phyloP scores from a whole-genome alignment of 352 stramenopile genomes.

The Phytophthora rubi region DNA sequence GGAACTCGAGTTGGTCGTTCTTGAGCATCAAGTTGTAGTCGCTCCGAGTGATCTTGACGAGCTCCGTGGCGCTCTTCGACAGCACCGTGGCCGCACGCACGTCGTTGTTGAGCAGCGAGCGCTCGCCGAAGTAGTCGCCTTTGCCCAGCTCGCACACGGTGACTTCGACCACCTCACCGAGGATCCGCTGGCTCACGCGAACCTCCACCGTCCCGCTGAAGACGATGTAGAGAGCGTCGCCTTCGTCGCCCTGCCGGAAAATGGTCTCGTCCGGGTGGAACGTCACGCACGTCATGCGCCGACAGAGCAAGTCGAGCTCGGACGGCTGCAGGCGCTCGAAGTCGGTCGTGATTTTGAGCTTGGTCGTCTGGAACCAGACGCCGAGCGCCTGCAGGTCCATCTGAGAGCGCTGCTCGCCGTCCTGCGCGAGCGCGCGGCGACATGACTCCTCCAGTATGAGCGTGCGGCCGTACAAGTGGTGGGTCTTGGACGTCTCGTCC shows the following conservation, averaged over 20 bases:
- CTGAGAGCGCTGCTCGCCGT: constrained; percentile 60
- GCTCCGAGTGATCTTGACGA: constrained; percentile 68
- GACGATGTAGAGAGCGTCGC: constrained; percentile 77
- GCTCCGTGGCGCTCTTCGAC: constrained; percentile 56
- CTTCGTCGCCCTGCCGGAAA: constrained; percentile 75
- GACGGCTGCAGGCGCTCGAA: constrained; percentile 66
- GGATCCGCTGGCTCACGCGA: constrained; percentile 61
- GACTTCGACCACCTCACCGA: constrained; percentile 70
- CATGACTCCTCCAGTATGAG: constrained; percentile 76
- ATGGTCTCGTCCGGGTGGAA: constrained; percentile 64
- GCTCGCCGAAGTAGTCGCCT: constrained; percentile 79
- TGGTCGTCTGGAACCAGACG: constrained; percentile 78
- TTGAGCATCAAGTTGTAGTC: constrained; percentile 83
- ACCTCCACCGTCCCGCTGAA: constrained; percentile 70
- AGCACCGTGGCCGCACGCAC: constrained; percentile 66
- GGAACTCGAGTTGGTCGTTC: constrained; percentile 73
- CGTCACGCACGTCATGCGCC: constrained; percentile 56
- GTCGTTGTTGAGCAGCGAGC: constrained; percentile 67
- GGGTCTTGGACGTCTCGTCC: constrained; percentile 27
- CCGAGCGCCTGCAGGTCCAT: constrained; percentile 68
- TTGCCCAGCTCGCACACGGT: constrained; percentile 70
- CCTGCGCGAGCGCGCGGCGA: constrained; percentile 56
- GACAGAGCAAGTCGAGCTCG: constrained; percentile 68
- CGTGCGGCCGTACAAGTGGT: constrained; percentile 62
- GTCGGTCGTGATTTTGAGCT: constrained; percentile 78